Conservation (phyloP, 331 rosid genomes). For the Telfairia occidentalis region DNA sequence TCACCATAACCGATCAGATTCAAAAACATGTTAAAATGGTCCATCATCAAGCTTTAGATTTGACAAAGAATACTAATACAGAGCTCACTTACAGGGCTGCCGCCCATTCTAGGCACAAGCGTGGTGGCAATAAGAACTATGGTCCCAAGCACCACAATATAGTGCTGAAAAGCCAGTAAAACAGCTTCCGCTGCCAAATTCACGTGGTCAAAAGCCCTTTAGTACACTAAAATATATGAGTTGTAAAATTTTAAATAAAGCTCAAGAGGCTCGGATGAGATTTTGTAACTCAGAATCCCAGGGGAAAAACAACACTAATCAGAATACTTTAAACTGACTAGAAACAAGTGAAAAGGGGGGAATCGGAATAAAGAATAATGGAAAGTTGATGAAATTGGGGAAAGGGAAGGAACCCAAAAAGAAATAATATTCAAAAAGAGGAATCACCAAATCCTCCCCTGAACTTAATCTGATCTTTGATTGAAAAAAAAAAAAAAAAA, state of each 20-base stretch:
- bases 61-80: background rate
- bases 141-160: conserved; percentile 93
- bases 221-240: background rate
- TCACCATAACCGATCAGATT: background rate
- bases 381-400: background rate
- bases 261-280: background rate
- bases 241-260: background rate
- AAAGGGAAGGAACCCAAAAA: background rate
- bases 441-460: background rate
- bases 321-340: background rate
- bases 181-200: conserved; percentile 52
- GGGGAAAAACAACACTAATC: background rate
- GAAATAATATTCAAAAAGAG: background rate
- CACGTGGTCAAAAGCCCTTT: background rate
- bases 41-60: background rate
- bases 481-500: background rate
- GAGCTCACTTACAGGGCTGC: conserved; percentile 46
- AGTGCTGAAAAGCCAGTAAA: conserved; percentile 79
- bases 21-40: background rate
- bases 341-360: background rate
- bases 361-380: conserved; percentile 8
- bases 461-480: background rate
- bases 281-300: background rate
- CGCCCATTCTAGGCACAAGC: conserved; percentile 85
- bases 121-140: conserved; percentile 55